Conservation (phyloP, 1,139 yeast species). For the Geotrichum candidum region DNA sequence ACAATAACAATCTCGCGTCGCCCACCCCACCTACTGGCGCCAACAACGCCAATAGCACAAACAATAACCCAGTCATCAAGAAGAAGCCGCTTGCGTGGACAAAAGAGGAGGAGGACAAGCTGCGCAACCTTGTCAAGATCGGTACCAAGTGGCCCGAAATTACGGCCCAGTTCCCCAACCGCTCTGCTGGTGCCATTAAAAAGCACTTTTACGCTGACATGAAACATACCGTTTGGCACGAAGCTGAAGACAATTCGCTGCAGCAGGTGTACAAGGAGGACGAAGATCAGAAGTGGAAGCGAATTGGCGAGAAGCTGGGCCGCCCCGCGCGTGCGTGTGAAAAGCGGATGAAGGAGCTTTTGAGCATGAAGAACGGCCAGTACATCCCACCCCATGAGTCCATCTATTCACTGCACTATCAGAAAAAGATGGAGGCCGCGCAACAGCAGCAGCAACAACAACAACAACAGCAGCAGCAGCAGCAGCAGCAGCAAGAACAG, state of each 20-base stretch:
- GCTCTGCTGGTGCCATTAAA: constrained; percentile 33
- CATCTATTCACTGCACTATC: constrained; percentile 10
- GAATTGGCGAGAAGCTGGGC: constrained; percentile 30
- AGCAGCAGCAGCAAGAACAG: constrained; percentile 5
- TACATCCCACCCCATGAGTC: constrained; percentile 17
- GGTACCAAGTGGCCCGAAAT: constrained; percentile 33
- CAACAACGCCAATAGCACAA: constrained; percentile 2
- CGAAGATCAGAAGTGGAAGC: constrained; percentile 29
- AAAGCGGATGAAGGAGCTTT: constrained; percentile 22
- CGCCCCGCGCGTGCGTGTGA: constrained; percentile 31
- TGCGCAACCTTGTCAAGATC: constrained; percentile 28
- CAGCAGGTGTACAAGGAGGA: constrained; percentile 27
- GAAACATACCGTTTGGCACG: constrained; percentile 31
- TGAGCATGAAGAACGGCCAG: constrained; percentile 10
- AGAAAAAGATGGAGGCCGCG: not conserved
- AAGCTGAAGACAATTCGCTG: constrained; percentile 28
- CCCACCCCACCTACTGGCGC: not conserved
- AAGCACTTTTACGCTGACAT: constrained; percentile 34
- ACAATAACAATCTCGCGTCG: not conserved
- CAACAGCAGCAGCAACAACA: constrained; percentile 12
- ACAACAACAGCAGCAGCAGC: constrained; percentile 7
- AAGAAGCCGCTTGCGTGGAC: constrained; percentile 27
- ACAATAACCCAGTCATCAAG: not conserved
- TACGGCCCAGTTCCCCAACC: constrained; percentile 29
- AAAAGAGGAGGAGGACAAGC: constrained; percentile 25